Base-by-base conservation (phyloP, 371 early-diverging fungal species). In the Phascolomyces articulosus region DNA sequence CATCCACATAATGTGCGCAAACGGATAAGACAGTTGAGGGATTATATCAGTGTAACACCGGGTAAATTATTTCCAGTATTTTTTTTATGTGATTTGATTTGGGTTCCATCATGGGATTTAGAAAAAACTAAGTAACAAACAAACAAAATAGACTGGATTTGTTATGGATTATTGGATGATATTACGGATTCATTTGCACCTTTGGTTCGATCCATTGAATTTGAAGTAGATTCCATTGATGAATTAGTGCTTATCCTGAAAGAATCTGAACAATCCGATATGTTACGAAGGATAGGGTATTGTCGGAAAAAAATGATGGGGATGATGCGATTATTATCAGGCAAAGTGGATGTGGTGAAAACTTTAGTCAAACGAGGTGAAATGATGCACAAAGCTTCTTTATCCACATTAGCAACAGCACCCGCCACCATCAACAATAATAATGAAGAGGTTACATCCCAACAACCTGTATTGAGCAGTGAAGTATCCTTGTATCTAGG, bases 151-250 rank as follows among this genome's bases (percentile, higher is more conserved):
- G 94, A 94, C 63, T 96, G 96, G 96, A 90, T 96, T 58, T 91
- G 90, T 70, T 96, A 96, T 71, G 95, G 93, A 0, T 67, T 95
- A 13, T 73, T 95, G 67, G 94, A 94, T 73, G 93, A 94, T 68
- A 88, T 96, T 41, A 91, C 91, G 0, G 95, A 96, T 70, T 83
- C 86, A 15, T 94, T 94, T 77, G 90, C 92, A 48, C 94, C 95
- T 2, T 67, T 91, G 10, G 86, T 94, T 40, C 79, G 86, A 21
- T 83, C 87, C 13, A 88, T 92, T 58, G 95, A 95, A 71, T 85
- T 89, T n/a, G 95, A 96, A 77, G 95, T 95, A 2, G 95, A 96
- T 65, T 83, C 91, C 0, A 94, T 95, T 66, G 96, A 96, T 68
- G 95, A 96, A 31, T 70, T 96, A 11, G 96, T 96, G 0, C 80